Conservation (phyloP, 176 grass and related monocot species). For the Tuctoria greenei region DNA sequence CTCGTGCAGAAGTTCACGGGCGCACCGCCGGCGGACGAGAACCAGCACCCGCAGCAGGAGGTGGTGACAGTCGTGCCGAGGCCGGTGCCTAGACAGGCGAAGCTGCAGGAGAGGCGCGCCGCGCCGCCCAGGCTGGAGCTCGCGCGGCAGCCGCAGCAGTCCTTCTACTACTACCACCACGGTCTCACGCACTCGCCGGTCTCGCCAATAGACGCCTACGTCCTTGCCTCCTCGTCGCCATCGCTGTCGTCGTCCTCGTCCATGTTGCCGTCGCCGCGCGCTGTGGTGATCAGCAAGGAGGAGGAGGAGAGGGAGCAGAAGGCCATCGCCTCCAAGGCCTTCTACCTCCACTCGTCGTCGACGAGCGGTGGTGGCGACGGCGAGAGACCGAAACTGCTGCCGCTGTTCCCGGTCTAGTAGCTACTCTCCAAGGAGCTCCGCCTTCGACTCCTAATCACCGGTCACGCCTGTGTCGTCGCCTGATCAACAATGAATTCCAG, state of each 20-base stretch:
- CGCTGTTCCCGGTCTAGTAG: constrained; percentile 75
- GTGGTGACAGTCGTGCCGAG: background rate
- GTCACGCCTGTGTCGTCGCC: background rate
- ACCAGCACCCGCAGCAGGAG: background rate
- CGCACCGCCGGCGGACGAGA: background rate
- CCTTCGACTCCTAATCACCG: background rate
- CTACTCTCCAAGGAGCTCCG: constrained; percentile 34
- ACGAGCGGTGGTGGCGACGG: constrained; percentile 14
- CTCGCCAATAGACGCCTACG: constrained; percentile 59
- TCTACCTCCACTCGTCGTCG: constrained; percentile 69
- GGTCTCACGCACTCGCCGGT: constrained; percentile 53
- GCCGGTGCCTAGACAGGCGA: constrained; percentile 41
- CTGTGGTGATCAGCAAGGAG: constrained; percentile 53
- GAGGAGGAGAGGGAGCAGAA: constrained; percentile 73
- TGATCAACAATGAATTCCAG: constrained; percentile 16
- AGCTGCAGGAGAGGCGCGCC: constrained; percentile 76
- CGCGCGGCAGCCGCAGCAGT: constrained; percentile 27
- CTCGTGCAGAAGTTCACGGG: constrained; percentile 75
- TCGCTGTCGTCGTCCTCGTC: constrained; percentile 3
- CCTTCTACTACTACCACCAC: constrained; percentile 37
- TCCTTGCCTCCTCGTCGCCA: constrained; percentile 14
- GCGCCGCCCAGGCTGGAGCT: constrained; percentile 62
- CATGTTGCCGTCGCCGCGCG: constrained; percentile 41
- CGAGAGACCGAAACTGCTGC: constrained; percentile 57
- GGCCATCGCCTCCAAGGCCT: constrained; percentile 69